phyloP scores from a whole-genome alignment of 163 green algal species.

The Chlorella variabilis region DNA sequence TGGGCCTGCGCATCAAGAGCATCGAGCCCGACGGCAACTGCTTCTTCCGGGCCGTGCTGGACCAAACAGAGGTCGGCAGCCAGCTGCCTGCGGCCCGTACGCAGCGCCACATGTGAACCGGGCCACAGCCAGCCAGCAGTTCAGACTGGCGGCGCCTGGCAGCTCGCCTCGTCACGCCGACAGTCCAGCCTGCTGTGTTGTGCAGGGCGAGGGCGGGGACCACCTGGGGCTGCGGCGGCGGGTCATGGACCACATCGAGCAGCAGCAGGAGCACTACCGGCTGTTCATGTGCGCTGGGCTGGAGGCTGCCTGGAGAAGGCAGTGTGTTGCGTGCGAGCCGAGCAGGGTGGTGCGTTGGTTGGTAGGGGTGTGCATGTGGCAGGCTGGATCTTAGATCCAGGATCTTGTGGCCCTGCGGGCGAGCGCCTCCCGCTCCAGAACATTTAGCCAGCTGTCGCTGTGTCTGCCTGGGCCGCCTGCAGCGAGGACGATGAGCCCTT shows the following conservation, averaged over 20 bases:
- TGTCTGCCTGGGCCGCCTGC: background rate
- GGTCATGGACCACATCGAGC: constrained; percentile 10
- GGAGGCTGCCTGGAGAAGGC: background rate
- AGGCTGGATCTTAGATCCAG: too few relatives aligned
- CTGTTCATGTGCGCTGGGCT: constrained; percentile 27
- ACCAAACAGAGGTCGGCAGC: constrained; percentile 10
- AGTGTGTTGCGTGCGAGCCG: too few relatives aligned
- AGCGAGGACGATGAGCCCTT: constrained; percentile 35
- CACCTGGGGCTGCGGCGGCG: constrained; percentile 4
- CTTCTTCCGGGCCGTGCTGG: constrained; percentile 10
- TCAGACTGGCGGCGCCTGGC: too few relatives aligned
- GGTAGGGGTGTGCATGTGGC: too few relatives aligned
- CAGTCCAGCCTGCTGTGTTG: background rate
- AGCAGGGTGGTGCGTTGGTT: too few relatives aligned
- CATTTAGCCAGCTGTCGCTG: too few relatives aligned
- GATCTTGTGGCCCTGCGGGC: too few relatives aligned
- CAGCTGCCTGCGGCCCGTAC: background rate
- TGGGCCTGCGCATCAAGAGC: constrained; percentile 26
- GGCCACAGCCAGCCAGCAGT: too few relatives aligned
- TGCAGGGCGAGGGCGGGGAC: constrained; percentile 21
- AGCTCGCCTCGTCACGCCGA: too few relatives aligned
- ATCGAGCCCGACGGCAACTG: constrained; percentile 33
- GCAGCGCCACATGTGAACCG: too few relatives aligned
- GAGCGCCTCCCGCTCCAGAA: too few relatives aligned
- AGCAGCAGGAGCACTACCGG: constrained; percentile 13